These are phyloP conservation scores for Dinochytrium kinnereticum DNA, from an alignment of 371 early-diverging fungal genomes.

Conservation along the genomic window DNA sequence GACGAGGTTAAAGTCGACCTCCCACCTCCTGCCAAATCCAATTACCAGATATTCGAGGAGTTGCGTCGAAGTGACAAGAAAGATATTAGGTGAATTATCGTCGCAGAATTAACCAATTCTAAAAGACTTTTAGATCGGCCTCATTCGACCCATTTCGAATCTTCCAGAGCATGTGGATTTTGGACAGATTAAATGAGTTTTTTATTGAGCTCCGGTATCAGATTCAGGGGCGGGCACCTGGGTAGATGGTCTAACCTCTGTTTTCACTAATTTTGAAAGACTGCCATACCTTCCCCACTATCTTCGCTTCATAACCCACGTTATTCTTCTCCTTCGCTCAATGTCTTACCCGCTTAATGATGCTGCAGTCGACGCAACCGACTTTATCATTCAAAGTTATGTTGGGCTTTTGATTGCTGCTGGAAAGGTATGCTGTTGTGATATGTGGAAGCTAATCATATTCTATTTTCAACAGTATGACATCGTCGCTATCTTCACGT, in stretches of 20 bases:
- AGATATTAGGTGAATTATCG: slow-evolving; percentile 28
- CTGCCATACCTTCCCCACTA: slow-evolving; percentile 37
- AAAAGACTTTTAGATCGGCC: slow-evolving; percentile 15
- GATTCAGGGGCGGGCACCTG: slow-evolving; percentile 2
- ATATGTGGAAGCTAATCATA: background rate
- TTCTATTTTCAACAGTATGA: slow-evolving; percentile 21
- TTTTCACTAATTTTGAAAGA: slow-evolving; percentile 15
- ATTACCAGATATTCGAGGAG: slow-evolving; percentile 37
- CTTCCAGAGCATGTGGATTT: slow-evolving; percentile 44
- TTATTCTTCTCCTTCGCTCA: slow-evolving; percentile 41
- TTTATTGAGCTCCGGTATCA: slow-evolving; percentile 31
- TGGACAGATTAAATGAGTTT: slow-evolving; percentile 38
- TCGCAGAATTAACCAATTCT: background rate
- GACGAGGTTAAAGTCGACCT: slow-evolving; percentile 23
- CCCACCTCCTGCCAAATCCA: slow-evolving; percentile 22
- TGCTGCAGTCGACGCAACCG: slow-evolving; percentile 28
- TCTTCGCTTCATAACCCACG: slow-evolving; percentile 51
- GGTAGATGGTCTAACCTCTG: slow-evolving; percentile 10
- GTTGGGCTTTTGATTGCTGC: slow-evolving; percentile 45
- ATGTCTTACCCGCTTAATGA: slow-evolving; percentile 24
- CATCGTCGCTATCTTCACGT: slow-evolving; percentile 41
- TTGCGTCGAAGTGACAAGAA: slow-evolving; percentile 32
- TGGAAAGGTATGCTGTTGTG: slow-evolving; percentile 30
- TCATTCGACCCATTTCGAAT: slow-evolving; percentile 44
- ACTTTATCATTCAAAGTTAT: slow-evolving; percentile 43